A percentile compares a stretch with the other conserved stretches of the same genome.
phyloP scores from a whole-genome alignment of 306 rosid species.

The Styphnolobium japonicum region DNA sequence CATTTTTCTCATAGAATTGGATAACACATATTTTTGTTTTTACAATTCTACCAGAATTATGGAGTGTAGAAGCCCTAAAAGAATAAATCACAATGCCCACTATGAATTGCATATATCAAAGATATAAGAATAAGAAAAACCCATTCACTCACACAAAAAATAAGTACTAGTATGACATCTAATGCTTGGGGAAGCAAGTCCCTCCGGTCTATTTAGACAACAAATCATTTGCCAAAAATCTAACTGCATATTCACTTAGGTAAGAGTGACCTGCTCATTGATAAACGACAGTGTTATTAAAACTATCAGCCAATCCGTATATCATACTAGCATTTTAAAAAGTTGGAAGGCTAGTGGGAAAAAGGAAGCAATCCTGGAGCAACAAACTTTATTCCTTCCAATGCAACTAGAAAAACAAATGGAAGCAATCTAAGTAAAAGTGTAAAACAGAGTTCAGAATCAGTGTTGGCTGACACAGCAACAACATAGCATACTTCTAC shows the following conservation, averaged over 20 bases:
- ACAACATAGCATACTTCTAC: background rate
- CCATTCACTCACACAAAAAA: background rate
- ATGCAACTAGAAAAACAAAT: background rate
- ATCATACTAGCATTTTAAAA: background rate
- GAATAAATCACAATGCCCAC: background rate
- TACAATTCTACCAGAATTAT: background rate
- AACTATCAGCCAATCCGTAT: background rate
- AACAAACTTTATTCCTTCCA: background rate
- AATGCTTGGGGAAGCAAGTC: background rate
- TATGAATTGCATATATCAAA: background rate
- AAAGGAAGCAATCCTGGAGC: background rate
- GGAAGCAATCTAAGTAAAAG: background rate
- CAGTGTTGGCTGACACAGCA: background rate
- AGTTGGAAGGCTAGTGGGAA: constrained; percentile 4
- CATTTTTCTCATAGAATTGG: background rate
- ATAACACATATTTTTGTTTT: background rate
- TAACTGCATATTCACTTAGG: background rate
- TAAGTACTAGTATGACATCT: background rate
- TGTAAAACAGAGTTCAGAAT: background rate
- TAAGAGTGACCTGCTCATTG: background rate
- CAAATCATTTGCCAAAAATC: background rate
- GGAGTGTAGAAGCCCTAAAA: background rate
- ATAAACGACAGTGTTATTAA: background rate
- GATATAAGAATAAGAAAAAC: background rate
- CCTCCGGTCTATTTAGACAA: background rate